These are phyloP conservation scores for Zelonia costaricensis DNA, from an alignment of 208 protist species.

Conservation along the genomic window DNA sequence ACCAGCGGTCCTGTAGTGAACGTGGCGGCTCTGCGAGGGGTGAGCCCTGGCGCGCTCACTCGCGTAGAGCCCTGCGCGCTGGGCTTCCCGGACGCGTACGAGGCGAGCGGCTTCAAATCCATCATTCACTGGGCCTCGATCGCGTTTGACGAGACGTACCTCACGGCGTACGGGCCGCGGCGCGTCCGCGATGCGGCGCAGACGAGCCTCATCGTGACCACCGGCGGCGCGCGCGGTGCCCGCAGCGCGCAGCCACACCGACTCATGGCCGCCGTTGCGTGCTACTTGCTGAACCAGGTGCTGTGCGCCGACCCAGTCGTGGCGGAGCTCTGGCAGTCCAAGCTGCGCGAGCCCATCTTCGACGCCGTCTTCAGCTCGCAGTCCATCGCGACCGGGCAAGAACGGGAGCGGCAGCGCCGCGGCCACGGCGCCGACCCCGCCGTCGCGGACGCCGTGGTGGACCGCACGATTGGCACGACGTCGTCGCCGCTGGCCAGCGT, in stretches of 20 bases:
- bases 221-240: background rate
- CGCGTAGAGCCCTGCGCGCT: conserved; percentile 9
- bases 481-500: background rate
- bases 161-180: conserved; percentile 62
- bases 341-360: conserved; percentile 59
- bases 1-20: background rate
- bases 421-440: conserved; percentile 15
- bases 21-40: too few species aligned
- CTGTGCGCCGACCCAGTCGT: conserved; percentile 51
- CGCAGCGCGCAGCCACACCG: conserved; percentile 44
- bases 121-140: conserved; percentile 65
- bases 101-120: conserved; percentile 68
- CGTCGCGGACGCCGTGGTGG: conserved; percentile 13
- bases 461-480: background rate
- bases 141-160: conserved; percentile 64
- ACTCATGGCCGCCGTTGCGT: conserved; percentile 62
- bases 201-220: background rate
- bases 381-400: conserved; percentile 22
- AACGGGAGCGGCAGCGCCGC: conserved; percentile 3
- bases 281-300: conserved; percentile 78
- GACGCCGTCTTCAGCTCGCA: conserved; percentile 71
- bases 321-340: conserved; percentile 46
- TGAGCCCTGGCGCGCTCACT: background rate
- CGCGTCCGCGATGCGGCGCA: conserved; percentile 27
- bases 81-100: conserved; percentile 68